Evolutionary conservation across 2,329 filamentous ascomycete genomes (phyloP), one percentile per base, ranked within the genome.

Genomic region (Alternaria metachromatica): DNA sequence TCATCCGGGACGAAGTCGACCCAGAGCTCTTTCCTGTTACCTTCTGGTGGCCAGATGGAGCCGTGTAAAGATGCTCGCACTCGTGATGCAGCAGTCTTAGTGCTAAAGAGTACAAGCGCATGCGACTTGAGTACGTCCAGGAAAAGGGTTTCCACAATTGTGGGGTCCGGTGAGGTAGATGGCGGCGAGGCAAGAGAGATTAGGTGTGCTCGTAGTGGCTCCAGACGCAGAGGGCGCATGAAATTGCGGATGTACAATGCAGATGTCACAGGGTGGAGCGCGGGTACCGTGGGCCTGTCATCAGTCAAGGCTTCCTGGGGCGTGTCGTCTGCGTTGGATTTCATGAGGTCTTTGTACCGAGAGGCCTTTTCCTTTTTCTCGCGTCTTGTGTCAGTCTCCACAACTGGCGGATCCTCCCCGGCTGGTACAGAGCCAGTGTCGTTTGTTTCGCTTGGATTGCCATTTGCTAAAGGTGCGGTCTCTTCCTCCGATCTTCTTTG

Each of bases 41-140:
- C 89, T 81, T 98, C 95, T 62, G 94, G 88, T 1, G 95, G 95
- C 93, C 94, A 98, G 37, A 94, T 87, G 21, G 87, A 87, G 62
- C 89, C 88, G 80, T 99, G 95, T 3, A 98, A 84, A 3, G 87
- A 87, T 10, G 88, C 86, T 53, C 95, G 91, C 9, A 92, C 94
- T 21, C 93, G 87, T 0, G 90, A 89, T 5, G 96, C 96, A 4
- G 91, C 90, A 3, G 89, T 84, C 10, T 89, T 83, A 49, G 85
- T 90, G 48, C 84, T 83, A 77, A 98, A 95, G 23, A 88, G 83
- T 41, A 90, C 91, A 75, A 97, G 92, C 9, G 93, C 93, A 78
- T 99, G 96, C 0, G 94, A 96, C 67, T 92, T 90, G 73, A 98
- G 92, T 30, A 86, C 85, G 77, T 98, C 95, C 43, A 98, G 85